Base-by-base conservation (phyloP, 768 basidiomycete genomes). In the Artomyces pyxidatus region DNA sequence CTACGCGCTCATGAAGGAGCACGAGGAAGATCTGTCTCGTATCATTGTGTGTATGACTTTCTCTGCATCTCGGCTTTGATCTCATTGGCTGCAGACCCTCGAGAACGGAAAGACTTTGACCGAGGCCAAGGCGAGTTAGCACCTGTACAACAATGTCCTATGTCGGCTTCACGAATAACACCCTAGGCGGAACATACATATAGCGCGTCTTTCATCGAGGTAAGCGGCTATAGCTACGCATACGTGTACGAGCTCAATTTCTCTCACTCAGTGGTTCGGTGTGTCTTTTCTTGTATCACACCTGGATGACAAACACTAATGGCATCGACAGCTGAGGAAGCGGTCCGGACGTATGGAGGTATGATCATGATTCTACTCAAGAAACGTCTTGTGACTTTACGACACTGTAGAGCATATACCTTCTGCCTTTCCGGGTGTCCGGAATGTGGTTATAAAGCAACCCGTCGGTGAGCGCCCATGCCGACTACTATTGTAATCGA, bases 31-130 rank as follows among this genome's bases (percentile, higher is more conserved):
- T 63, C 71, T 99, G 30, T 80, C 81, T 3, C 78, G 86, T 38
- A 78, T 99, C 50, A 89, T 96, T 56, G 90, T 88, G 45, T 62
- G 84, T 70, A 21, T 26, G 42, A 19, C 22, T 50, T 41, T 38
- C 28, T 35, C 12, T 48, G 29, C 10, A 37, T 37, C 11, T 14
- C 32, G 29, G 19, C 23, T 5, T 32, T 38, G 19, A 21, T 17
- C 41, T 37, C 17, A 48, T 9, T 14, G 4, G 35, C 6, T 28
- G 32, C 64, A 91, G 89, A 94, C 91, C 6, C 68, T 93, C 51
- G 96, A 99, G 71, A 99, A 99, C 60, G 96, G 96, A 29, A 99
- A 98, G 69, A 76, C 92, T 7, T 69, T 96, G 38, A 69, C 72
- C 0, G 93, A 97, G 56, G 88, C 79, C 29, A 86, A 88, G 77